Base-by-base conservation (phyloP, 192 early-diverging fungal genomes). In the Backusella liffmaniae region DNA sequence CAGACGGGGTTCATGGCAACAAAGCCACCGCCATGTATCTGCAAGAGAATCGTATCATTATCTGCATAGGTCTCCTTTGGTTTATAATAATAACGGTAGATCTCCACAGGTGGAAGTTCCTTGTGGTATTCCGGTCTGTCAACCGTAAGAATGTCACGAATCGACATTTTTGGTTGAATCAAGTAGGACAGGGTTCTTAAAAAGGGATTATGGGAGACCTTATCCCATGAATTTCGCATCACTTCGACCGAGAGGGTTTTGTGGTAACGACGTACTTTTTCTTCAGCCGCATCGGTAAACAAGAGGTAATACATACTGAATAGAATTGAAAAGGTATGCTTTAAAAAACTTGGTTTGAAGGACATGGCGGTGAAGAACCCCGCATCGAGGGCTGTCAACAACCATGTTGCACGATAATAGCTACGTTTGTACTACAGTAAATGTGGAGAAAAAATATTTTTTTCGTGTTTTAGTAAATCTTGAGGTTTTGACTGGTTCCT, bases 331-430 rank as follows among this genome's bases (percentile, higher is more conserved):
- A 91, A 78, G 0, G 94, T 84, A 77, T 99, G 94, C 6, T 94
- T 86, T 32, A 96, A 78, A 68, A 84, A 86, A 67, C 90, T 92
- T 0, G 95, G 94, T 16, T 86, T 83, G 35, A 97, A 86, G 36
- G 85, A 77, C 91, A 96, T 94, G 12, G 95, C 94, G 0, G 95
- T 96, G 76, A 96, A 91, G 84, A 97, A 97, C 0, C 96, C 97
- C 1, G 96, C 97, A 75, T 99, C 97, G 26, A 97, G 80, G 4
- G 93, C 94, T 1, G 94, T 95, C 68, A 96, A 80, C 42, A 97
- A 80, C 92, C 94, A 97, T 0, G 96, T 91, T 10, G 94, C 94
- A n/a, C 97, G 90, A 77, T 94, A 97, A 82, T 94, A 99, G 82
- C 87, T 95, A 13, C 92, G 89, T 42, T 92, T 96, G 85, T 99